Base-by-base conservation (phyloP, 2,329 filamentous ascomycete genomes). In the Biscogniauxia mediterranea region DNA sequence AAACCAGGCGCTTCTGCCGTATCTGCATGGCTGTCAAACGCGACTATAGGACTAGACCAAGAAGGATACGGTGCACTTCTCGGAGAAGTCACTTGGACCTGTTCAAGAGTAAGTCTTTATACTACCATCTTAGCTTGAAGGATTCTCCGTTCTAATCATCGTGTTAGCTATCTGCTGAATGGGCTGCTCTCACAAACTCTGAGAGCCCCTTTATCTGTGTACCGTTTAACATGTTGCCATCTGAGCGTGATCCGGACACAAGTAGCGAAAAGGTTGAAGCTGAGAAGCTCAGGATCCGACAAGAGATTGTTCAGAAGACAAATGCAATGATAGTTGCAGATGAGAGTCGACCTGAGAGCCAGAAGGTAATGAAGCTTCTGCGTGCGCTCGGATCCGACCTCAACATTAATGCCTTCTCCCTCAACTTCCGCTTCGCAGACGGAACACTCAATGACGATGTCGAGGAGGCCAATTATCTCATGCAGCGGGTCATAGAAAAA, bases 381-480 rank as follows among this genome's bases (percentile, higher is more conserved):
- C 71, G 75, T 0, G 70, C 73, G 0, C 62, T 82, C 0, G 79
- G 79, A 0, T 80, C 78, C 0, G 80, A 82, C n/a, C 69, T 79
- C 7, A 81, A 79, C 64, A 80, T 82, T 65, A 80, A 81, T 60
- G 75, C 75, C 6, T 79, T 81, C 55, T 70, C 77, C 0, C 66
- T 78, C 25, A 82, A 82, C 61, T 83, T 78, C 71, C 71, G 73
- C 2, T 64, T 79, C 51, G 56, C 67, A 0, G 64, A 80, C 15
- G 78, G 77, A 0, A 68, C 52, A 0, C 68, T 79, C 17, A 82
- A 82, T 61, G 69, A 68, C 0, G 78, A 81, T 52, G 69, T 81
- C 1, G 79, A 80, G 60, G 79, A 81, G 63, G 79, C 80, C 3
- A 82, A 82, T 60, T 79, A 81, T 61, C 72, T 83, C 21, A 83